These are phyloP conservation scores for Lentinula detonsa DNA, from an alignment of 768 basidiomycete species.

Conservation along the genomic window DNA sequence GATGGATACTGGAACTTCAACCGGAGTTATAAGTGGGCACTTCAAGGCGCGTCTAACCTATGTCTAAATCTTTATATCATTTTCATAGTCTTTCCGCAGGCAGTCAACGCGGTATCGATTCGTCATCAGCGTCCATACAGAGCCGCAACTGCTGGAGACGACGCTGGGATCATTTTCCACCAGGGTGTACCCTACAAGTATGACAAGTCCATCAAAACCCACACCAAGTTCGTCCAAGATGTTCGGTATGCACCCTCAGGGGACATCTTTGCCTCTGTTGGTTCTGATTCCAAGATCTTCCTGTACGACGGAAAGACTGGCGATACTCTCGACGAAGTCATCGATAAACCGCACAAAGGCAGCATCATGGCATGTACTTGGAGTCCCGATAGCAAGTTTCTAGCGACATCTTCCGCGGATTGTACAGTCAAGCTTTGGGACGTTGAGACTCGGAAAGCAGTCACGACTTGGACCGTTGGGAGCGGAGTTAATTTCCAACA, in stretches of 20 bases:
- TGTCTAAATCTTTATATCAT: not conserved
- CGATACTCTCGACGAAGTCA: conserved; percentile 65
- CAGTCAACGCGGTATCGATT: conserved; percentile 84
- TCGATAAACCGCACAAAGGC: conserved; percentile 66
- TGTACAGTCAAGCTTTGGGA: conserved; percentile 89
- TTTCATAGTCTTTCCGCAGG: conserved; percentile 28
- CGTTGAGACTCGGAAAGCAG: conserved; percentile 59
- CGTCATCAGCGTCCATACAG: conserved; percentile 86
- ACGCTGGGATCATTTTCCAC: conserved; percentile 75
- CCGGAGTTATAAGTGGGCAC: conserved; percentile 87
- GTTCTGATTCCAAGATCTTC: conserved; percentile 83
- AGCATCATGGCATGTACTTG: conserved; percentile 75
- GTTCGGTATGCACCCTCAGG: conserved; percentile 80
- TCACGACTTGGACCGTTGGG: conserved; percentile 68
- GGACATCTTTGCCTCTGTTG: conserved; percentile 80
- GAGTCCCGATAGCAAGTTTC: conserved; percentile 64
- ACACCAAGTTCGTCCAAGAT: conserved; percentile 91
- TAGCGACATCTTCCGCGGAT: conserved; percentile 85
- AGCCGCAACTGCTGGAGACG: conserved; percentile 86
- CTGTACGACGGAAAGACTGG: conserved; percentile 89
- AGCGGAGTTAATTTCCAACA: conserved; percentile 77
- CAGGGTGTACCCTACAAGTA: conserved; percentile 90
- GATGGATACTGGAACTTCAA: conserved; percentile 77
- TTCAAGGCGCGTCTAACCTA: conserved; percentile 52
- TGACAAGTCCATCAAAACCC: conserved; percentile 83